Base-by-base conservation (phyloP, 1,284 basidiomycete species). In the Schizophyllum commune region DNA sequence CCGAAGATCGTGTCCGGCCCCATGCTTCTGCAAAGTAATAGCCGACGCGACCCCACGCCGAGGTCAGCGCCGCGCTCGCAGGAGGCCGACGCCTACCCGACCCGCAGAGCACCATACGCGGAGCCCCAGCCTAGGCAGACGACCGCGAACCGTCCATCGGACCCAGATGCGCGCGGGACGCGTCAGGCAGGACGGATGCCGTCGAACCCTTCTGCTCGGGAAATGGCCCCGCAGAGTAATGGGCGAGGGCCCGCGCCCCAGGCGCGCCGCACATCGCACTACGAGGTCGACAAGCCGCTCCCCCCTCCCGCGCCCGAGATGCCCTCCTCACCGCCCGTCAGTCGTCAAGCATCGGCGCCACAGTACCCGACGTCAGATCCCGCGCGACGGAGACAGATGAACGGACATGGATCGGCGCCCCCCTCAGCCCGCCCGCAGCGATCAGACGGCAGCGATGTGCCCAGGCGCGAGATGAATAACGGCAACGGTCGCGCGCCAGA, bases 231-330 rank as follows among this genome's bases (percentile, higher is more conserved):
- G 27, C 53, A 32, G 53, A 32, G 20, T 13, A 32, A 21, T 13
- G 52, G 17, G 17, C 53, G 19, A 13, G 27, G 15, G 53, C 11
- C 55, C 5, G 11, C 39, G 21, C 52, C 20, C 17, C 34, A 60
- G 9, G n/a, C 54, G 8, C 21, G 39, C 57, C 2, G 8, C 58
- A 57, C 60, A 60, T 61, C 64, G 64, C 62, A 58, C 62, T 57
- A 62, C 63, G 1, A 62, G 61, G 13, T 62, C 59, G 33, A 62
- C 64, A 32, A 63, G 63, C 62, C 39, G 13, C 39, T 47, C 17
- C 39, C 39, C 39, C 39, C 39, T 47, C 39, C 39, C 39, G 39
- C 39, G 13, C 39, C 39, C 39, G 39, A 27, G 27, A 47, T 47
- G 34, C 60, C 5, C 64, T 65, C 47, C 59, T 51, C 22, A 55